These are phyloP conservation scores for Alternaria sp. DNA, from an alignment of 2,329 filamentous ascomycete genomes.

Conservation along the genomic window DNA sequence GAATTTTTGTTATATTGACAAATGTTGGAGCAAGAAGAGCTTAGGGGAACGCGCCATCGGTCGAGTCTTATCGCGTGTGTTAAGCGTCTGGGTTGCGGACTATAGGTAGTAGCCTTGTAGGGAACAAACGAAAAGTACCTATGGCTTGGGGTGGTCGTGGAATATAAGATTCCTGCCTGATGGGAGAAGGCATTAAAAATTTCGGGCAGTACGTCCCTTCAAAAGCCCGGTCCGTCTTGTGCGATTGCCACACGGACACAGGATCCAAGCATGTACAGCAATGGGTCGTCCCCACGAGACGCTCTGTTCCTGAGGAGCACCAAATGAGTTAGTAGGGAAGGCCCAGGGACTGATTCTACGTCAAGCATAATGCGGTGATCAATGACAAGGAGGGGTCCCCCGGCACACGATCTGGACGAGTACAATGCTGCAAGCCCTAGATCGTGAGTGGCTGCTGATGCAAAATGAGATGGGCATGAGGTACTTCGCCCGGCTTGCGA, in stretches of 20 bases:
- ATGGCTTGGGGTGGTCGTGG: slow-evolving; percentile 48
- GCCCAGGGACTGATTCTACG: slow-evolving; percentile 53
- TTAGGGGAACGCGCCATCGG: slow-evolving; percentile 49
- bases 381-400: slow-evolving; percentile 50
- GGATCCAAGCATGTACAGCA: slow-evolving; percentile 51
- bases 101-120: slow-evolving; percentile 48
- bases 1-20: slow-evolving; percentile 53
- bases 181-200: slow-evolving; percentile 52
- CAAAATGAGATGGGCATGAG: slow-evolving; percentile 51
- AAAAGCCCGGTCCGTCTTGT: slow-evolving; percentile 49
- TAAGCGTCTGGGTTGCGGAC: slow-evolving; percentile 51
- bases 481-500: slow-evolving; percentile 43
- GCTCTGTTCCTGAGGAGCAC: slow-evolving; percentile 55
- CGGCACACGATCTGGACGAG: slow-evolving; percentile 51
- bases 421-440: slow-evolving; percentile 50
- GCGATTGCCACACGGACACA: slow-evolving; percentile 55
- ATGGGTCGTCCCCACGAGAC: slow-evolving; percentile 54
- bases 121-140: slow-evolving; percentile 38
- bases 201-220: slow-evolving; percentile 49
- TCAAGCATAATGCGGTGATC: slow-evolving; percentile 58
- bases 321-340: slow-evolving; percentile 54
- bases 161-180: slow-evolving; percentile 53
- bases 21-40: slow-evolving; percentile 51
- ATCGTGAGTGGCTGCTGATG: slow-evolving; percentile 52
- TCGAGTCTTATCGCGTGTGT: slow-evolving; percentile 49